A percentile compares a stretch with the other conserved stretches of the same genome.
Evolutionary conservation across 257 asterid species (phyloP).

Genomic region (Ballota nigra): DNA sequence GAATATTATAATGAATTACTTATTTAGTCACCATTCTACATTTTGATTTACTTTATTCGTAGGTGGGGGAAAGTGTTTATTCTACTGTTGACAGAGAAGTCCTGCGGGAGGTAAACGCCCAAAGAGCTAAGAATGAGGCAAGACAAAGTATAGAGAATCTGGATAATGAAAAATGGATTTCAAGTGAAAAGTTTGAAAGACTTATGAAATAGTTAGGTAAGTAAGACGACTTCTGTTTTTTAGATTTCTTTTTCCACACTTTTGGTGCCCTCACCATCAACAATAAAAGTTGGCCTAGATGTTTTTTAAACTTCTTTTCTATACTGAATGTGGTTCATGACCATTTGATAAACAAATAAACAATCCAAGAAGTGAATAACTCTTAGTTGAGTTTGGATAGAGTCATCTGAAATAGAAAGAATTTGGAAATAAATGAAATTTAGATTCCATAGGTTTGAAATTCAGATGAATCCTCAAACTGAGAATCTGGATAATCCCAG

Average conservation of each 20-base stretch:
- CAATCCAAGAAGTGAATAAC: no score
- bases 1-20: no score
- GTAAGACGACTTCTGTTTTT: conserved; percentile 15
- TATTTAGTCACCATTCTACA: not conserved
- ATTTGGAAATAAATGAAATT: no score
- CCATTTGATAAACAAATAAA: not conserved
- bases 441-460: no score
- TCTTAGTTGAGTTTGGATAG: no score
- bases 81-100: conserved; percentile 88
- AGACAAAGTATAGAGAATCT: conserved; percentile 89
- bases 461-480: no score
- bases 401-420: no score
- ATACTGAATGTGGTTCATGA: not conserved
- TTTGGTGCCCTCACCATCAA: no score
- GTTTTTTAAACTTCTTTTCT: not conserved
- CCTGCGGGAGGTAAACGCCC: conserved; percentile 85
- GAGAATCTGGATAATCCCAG: no score
- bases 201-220: conserved; percentile 81
- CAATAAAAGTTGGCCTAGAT: no score
- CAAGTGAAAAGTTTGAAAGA: conserved; percentile 89
- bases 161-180: conserved; percentile 82
- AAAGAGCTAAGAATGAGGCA: conserved; percentile 83
- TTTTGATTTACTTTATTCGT: conserved; percentile 29
- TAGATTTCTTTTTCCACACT: not conserved
- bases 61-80: conserved; percentile 93